Evolutionary conservation across 805 yeast species (phyloP).

Genomic region (Henningerozyma blattae): DNA sequence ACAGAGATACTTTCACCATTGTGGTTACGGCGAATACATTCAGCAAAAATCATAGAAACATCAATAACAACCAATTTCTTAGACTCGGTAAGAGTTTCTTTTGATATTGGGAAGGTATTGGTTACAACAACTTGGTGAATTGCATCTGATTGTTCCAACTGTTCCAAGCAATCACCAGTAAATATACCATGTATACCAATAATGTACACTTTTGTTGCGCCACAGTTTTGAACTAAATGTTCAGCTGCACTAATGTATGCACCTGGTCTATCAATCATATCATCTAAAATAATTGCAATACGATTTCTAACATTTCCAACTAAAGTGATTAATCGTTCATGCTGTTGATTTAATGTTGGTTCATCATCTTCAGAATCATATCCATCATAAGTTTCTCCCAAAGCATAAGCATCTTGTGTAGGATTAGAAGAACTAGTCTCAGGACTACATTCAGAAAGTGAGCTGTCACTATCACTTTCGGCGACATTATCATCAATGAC

Average conservation of each 20-base stretch:
- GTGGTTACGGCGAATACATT: conserved; percentile 96
- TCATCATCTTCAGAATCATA: conserved; percentile 55
- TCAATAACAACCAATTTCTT: conserved; percentile 78
- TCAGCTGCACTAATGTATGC: conserved; percentile 97
- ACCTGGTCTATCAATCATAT: conserved; percentile 92
- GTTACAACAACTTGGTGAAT: conserved; percentile 92
- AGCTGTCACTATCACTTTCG: conserved; percentile 21
- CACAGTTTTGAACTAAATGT: conserved; percentile 90
- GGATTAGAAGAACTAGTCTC: conserved; percentile 12
- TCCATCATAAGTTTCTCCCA: conserved; percentile 75
- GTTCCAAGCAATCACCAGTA: conserved; percentile 75
- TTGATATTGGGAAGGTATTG: conserved; percentile 84
- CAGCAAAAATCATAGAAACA: conserved; percentile 91
- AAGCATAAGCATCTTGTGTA: conserved; percentile 37
- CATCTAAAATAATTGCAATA: conserved; percentile 90
- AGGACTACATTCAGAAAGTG: conserved; percentile 17
- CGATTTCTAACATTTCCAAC: conserved; percentile 92
- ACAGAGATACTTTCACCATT: conserved; percentile 96
- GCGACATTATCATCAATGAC: conserved; percentile 78
- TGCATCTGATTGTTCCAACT: conserved; percentile 62
- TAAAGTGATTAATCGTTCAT: conserved; percentile 69
- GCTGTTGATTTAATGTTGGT: conserved; percentile 21
- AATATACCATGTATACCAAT: conserved; percentile 96
- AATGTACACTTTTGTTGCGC: conserved; percentile 81
- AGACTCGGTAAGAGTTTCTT: conserved; percentile 42